Conservation (phyloP, 306 rosid species). For the Quercus robur region DNA sequence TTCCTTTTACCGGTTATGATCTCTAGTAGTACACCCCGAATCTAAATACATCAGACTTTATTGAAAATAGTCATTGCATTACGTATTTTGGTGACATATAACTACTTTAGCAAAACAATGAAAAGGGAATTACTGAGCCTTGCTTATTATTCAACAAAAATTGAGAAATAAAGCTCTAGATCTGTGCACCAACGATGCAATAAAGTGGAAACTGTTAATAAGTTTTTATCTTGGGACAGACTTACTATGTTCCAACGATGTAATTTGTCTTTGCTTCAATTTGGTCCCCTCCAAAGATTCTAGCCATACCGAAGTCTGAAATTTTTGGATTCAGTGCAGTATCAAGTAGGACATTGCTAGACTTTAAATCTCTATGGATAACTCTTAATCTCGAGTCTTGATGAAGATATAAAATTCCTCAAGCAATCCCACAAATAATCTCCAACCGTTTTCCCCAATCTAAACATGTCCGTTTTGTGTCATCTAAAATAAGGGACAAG, state of each 20-base stretch:
- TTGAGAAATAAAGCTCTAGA: too few relatives aligned
- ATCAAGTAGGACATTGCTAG: conserved; percentile 55
- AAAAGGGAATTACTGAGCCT: neutral
- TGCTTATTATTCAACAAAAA: too few relatives aligned
- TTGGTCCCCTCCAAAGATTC: conserved; percentile 55
- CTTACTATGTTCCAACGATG: conserved; percentile 68
- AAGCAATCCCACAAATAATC: conserved; percentile 15
- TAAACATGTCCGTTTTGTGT: neutral
- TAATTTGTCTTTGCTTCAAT: conserved; percentile 52
- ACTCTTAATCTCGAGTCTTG: conserved; percentile 56
- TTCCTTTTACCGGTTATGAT: conserved; percentile 57
- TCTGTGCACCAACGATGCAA: too few relatives aligned
- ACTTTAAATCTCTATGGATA: conserved; percentile 56
- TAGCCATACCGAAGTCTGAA: conserved; percentile 64
- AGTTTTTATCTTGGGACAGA: neutral
- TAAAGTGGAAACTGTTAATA: too few relatives aligned
- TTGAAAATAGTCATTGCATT: conserved; percentile 51
- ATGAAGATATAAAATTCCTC: conserved; percentile 63
- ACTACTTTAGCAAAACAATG: conserved; percentile 26
- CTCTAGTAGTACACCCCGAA: conserved; percentile 56
- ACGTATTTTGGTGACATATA: conserved; percentile 66
- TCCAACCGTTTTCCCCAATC: neutral
- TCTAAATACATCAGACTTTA: conserved; percentile 49
- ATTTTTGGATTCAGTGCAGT: conserved; percentile 50
- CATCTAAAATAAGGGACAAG: conserved; percentile 1